These are phyloP conservation scores for Penicillium daleae DNA, from an alignment of 495 filamentous ascomycete genomes.

Conservation along the genomic window DNA sequence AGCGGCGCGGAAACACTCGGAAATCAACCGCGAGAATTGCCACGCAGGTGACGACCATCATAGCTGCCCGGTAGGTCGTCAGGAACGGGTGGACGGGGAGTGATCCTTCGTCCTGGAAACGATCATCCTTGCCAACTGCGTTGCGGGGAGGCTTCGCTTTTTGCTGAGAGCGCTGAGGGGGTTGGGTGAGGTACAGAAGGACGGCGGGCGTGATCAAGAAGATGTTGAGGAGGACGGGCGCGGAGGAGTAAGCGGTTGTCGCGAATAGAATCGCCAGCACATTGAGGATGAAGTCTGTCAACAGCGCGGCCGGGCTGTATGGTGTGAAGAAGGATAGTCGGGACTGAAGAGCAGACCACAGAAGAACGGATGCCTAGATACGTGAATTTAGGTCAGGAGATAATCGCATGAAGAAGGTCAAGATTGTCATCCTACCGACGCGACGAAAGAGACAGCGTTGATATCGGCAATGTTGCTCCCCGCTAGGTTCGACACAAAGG, in stretches of 20 bases:
- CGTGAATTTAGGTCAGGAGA: neutral
- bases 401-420: neutral
- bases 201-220: constrained; percentile 73
- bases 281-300: constrained; percentile 86
- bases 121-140: constrained; percentile 36
- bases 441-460: constrained; percentile 79
- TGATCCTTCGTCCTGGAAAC: constrained; percentile 38
- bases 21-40: constrained; percentile 99
- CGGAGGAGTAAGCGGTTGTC: constrained; percentile 80
- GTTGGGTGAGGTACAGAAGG: constrained; percentile 59
- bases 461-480: constrained; percentile 85
- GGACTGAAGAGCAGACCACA: constrained; percentile 90
- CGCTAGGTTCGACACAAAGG: constrained; percentile 90
- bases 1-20: constrained; percentile 85
- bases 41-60: constrained; percentile 91
- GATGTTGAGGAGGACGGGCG: constrained; percentile 73
- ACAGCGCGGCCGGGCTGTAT: constrained; percentile 66
- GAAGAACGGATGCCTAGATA: constrained; percentile 71
- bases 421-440: constrained; percentile 65
- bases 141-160: constrained; percentile 63
- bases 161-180: constrained; percentile 44
- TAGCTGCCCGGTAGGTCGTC: constrained; percentile 83
- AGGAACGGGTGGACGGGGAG: constrained; percentile 88
- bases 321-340: constrained; percentile 83
- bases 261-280: constrained; percentile 80